These are phyloP conservation scores for Margaritispora aquatica DNA, from an alignment of 495 filamentous ascomycete species.

Conservation along the genomic window DNA sequence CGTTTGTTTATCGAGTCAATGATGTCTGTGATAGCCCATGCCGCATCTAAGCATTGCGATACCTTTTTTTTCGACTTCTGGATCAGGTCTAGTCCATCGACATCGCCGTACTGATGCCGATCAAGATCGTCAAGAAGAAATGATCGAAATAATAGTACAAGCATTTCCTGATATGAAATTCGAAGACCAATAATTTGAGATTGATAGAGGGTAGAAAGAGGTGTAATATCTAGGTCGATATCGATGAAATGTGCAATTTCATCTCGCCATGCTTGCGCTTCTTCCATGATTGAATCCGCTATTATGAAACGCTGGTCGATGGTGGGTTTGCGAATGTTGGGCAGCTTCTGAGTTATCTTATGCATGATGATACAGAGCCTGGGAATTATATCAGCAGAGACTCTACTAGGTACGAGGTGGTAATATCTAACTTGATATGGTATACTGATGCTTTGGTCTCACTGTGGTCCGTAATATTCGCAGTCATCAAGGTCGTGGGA, in stretches of 20 bases:
- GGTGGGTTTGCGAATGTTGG: constrained; percentile 37
- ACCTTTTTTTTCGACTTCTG: background rate
- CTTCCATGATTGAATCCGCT: constrained; percentile 25
- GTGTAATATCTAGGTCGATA: constrained; percentile 37
- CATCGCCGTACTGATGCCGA: background rate
- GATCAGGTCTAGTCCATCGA: background rate
- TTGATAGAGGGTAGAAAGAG: constrained; percentile 40
- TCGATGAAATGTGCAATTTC: constrained; percentile 38
- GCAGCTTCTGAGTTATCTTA: constrained; percentile 35
- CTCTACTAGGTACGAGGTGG: no score
- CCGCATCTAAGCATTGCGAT: constrained; percentile 5
- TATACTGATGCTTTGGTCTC: background rate
- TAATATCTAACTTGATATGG: constrained; percentile 12
- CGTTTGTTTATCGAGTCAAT: background rate
- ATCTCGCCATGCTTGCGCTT: constrained; percentile 36
- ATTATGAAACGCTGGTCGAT: constrained; percentile 26
- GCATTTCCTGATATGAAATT: constrained; percentile 45
- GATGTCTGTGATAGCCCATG: constrained; percentile 16
- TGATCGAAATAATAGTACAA: constrained; percentile 50
- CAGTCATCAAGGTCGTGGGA: constrained; percentile 38
- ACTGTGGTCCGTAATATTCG: background rate
- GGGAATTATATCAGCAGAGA: no score
- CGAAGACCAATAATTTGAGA: constrained; percentile 48
- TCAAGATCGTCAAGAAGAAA: constrained; percentile 41
- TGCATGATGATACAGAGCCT: constrained; percentile 33